phyloP scores from a whole-genome alignment of 2,329 filamentous ascomycete genomes.

The Talaromyces rugulosus region DNA sequence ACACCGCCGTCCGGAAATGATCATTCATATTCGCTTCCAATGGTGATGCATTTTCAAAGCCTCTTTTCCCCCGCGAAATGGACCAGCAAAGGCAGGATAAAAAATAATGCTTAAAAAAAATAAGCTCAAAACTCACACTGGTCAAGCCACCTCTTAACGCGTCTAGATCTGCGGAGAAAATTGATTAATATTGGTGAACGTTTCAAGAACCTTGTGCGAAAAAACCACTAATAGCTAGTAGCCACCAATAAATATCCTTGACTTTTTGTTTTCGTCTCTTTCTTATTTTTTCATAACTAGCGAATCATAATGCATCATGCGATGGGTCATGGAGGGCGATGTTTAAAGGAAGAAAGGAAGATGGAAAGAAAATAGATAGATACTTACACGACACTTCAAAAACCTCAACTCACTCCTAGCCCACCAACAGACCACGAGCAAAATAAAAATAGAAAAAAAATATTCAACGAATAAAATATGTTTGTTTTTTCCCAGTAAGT shows the following conservation, averaged over 20 bases:
- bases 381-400: constrained; percentile 17
- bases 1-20: not conserved
- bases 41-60: not conserved
- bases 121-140: not conserved
- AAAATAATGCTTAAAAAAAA: not conserved
- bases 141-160: not conserved
- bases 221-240: not conserved
- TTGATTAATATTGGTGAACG: constrained; percentile 2
- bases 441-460: not conserved
- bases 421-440: constrained; percentile 18
- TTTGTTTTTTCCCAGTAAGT: not conserved
- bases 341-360: not conserved
- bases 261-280: not conserved
- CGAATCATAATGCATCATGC: not conserved
- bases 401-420: constrained; percentile 19
- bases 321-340: not conserved
- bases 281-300: not conserved
- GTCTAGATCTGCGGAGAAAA: constrained; percentile 8
- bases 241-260: not conserved
- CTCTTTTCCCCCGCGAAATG: too few species aligned
- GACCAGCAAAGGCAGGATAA: not conserved
- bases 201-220: not conserved
- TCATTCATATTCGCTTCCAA: not conserved
- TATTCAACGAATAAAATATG: not conserved
- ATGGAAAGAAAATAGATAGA: not conserved